Conservation (phyloP, 495 filamentous ascomycete species). For the Copromyces sp. region DNA sequence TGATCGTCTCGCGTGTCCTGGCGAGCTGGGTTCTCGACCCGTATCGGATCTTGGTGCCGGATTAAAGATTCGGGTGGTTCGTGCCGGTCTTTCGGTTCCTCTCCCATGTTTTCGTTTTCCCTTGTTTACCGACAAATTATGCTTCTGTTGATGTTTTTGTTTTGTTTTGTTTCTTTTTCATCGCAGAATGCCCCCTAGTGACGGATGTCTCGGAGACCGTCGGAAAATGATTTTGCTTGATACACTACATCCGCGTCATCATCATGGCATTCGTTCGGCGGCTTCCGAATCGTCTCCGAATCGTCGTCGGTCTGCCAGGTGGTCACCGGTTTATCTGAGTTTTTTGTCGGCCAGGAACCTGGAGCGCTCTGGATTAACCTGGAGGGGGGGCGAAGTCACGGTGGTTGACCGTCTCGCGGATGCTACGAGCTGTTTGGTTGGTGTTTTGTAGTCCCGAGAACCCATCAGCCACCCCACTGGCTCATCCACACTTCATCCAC, state of each 20-base stretch:
- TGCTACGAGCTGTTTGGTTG: not conserved
- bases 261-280: not conserved
- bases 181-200: not conserved
- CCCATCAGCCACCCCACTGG: slow-evolving; percentile 4
- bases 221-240: not conserved
- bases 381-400: not conserved
- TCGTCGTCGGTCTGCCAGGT: not conserved
- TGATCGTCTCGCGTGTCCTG: not conserved
- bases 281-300: not conserved
- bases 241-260: not conserved
- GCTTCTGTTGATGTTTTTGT: not conserved
- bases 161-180: too few species aligned
- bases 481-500: slow-evolving; percentile 13
- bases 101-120: not conserved
- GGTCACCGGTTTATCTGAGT: not conserved
- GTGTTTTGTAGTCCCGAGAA: not conserved
- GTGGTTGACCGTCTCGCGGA: not conserved
- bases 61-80: not conserved
- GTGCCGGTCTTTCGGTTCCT: not conserved
- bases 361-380: not conserved
- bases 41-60: not conserved
- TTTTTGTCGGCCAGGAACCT: not conserved
- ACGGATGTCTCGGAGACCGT: not conserved
- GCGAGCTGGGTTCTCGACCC: not conserved
- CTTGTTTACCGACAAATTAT: not conserved